These are phyloP conservation scores for Tulasnella sp. DNA, from an alignment of 768 basidiomycete species.

Conservation along the genomic window DNA sequence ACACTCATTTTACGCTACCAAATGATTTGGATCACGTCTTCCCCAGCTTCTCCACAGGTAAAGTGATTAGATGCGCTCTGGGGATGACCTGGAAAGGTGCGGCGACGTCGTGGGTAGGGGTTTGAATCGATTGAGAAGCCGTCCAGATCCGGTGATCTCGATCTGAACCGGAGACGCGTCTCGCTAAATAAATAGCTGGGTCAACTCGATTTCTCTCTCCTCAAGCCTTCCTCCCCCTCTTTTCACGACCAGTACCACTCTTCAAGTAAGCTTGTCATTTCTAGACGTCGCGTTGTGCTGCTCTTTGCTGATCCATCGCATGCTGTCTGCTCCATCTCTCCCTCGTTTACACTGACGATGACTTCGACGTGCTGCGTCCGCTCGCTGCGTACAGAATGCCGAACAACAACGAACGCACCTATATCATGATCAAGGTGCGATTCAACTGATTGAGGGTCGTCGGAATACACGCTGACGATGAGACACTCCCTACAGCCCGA, in stretches of 20 bases:
- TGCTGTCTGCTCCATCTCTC: background rate
- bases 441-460: constrained; percentile 4
- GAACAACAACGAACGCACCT: constrained; percentile 69
- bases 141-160: background rate
- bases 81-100: background rate
- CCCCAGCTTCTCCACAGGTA: background rate
- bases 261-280: background rate
- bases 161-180: background rate
- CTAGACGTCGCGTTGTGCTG: background rate
- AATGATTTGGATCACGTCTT: background rate
- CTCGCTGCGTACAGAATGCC: constrained; percentile 44
- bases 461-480: background rate
- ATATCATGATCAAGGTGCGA: constrained; percentile 97
- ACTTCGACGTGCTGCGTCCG: background rate
- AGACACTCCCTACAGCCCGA: constrained; percentile 60
- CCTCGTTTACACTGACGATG: background rate
- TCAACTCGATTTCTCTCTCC: background rate
- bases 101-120: background rate
- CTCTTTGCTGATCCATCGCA: background rate
- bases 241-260: background rate
- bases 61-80: background rate
- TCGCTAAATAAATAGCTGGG: background rate
- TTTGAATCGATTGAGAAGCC: background rate
- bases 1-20: background rate
- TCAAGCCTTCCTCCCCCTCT: background rate